Evolutionary conservation across 805 yeast genomes (phyloP), one percentile per base, ranked within the genome.

Genomic region (Hanseniaspora vineae): DNA sequence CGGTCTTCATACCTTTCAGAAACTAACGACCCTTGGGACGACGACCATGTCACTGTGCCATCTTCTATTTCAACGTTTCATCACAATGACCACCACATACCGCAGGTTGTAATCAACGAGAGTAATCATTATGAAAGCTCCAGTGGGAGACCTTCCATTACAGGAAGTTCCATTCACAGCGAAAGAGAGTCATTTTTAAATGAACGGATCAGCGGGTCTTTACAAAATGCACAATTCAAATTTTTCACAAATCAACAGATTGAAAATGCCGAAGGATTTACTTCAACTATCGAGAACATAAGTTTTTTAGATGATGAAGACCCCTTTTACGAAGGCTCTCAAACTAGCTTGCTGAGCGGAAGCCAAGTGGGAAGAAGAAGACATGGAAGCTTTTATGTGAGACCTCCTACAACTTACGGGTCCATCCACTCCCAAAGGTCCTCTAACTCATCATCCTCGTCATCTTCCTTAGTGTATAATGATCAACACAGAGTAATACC

Each of bases 221-320:
- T 52, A 43, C 2, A 50, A 54, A 2, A 20, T 23, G 18, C 46
- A 29, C 52, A 56, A 44, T 90, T 92, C 67, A 75, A 78, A 51
- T 90, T 89, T 61, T 90, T 90, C 64, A 78, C 90, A 11, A 71
- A 82, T 3, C 86, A 84, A 48, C 92, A 87, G 54, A 81, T 90
- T 43, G 89, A 83, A 56, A 70, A 74, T 45, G 97, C 97, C 0
- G 92, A 84, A 47, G 96, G 96, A 44, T 68, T 64, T 6, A 73
- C 90, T 1, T 84, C 96, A 1, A 81, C 90, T 2, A 60, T 81
- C 54, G 84, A 80, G 51, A 73, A 76, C 54, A 75, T 83, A 19
- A 92, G 84, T 58, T 84, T 80, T 57, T 81, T 84, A 58, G 79
- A 85, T 8, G 72, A 77, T 54, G 83, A 92, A 83, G 88, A 84